Evolutionary conservation across 495 filamentous ascomycete genomes (phyloP).

Genomic region (Aeminium ludgeri): DNA sequence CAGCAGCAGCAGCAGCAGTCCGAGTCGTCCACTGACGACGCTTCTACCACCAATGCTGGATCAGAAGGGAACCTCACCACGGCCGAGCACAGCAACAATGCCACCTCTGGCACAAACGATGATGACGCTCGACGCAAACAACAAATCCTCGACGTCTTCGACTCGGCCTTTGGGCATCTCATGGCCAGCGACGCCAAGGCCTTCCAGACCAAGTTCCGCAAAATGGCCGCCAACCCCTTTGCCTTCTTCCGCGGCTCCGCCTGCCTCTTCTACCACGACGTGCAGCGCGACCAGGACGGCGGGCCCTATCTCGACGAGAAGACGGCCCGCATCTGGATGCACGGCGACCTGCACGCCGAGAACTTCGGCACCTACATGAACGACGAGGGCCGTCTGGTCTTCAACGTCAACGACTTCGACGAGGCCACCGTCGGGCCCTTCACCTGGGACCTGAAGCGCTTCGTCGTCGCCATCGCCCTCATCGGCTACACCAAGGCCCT

Average conservation of each 20-base stretch:
- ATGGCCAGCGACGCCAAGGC: not conserved
- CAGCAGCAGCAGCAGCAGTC: too few species aligned
- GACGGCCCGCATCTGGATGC: not conserved
- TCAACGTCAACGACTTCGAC: conserved; percentile 3
- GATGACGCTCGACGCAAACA: too few species aligned
- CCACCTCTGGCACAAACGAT: too few species aligned
- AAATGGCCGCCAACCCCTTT: conserved; percentile 1
- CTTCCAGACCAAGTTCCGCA: conserved; percentile 1
- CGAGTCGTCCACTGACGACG: too few species aligned
- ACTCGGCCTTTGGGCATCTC: not conserved
- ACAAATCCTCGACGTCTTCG: not conserved
- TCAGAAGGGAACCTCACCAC: too few species aligned
- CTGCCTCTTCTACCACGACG: not conserved
- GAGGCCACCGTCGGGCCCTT: not conserved
- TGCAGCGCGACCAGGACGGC: not conserved
- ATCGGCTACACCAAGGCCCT: not conserved
- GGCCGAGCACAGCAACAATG: too few species aligned
- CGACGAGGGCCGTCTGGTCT: not conserved
- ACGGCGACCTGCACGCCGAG: conserved; percentile 2
- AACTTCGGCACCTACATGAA: conserved; percentile 1
- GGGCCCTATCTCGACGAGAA: not conserved
- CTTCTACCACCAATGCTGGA: too few species aligned
- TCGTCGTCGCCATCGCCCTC: not conserved
- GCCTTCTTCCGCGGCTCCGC: conserved; percentile 1
- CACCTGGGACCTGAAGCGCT: conserved; percentile 1